Conservation (phyloP, 1,284 basidiomycete genomes). For the Apiotrichum siamense region DNA sequence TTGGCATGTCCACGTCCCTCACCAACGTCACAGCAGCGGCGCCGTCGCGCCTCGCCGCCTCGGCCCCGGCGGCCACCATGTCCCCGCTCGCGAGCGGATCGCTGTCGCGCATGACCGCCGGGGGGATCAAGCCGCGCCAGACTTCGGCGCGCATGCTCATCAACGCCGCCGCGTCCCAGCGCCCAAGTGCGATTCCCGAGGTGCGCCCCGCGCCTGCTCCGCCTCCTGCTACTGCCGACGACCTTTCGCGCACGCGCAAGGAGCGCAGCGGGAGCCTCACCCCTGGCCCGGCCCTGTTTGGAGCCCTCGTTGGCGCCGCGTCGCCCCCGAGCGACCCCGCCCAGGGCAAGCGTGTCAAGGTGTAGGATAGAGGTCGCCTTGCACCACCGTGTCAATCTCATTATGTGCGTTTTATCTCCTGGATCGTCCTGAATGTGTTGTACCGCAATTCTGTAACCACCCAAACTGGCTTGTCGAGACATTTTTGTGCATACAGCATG, state of each 20-base stretch:
- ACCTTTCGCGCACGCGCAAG: conserved; percentile 17
- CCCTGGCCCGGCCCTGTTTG: conserved; percentile 18
- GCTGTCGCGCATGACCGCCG: conserved; percentile 30
- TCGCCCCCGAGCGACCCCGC: conserved; percentile 7
- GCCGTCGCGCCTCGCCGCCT: conserved; percentile 20
- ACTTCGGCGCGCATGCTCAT: conserved; percentile 34
- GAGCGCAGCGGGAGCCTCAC: conserved; percentile 37
- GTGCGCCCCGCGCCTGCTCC: neutral
- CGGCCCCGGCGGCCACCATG: conserved; percentile 20
- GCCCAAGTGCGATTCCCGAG: neutral
- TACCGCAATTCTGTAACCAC: too few relatives aligned
- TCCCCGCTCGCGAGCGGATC: conserved; percentile 14
- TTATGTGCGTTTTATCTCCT: too few relatives aligned
- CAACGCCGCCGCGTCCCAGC: conserved; percentile 21
- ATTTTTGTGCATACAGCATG: too few relatives aligned
- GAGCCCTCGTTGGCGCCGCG: conserved; percentile 13
- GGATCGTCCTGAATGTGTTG: too few relatives aligned
- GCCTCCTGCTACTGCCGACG: neutral
- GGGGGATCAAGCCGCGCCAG: conserved; percentile 39
- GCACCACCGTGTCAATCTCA: too few relatives aligned
- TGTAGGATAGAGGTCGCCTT: conserved; percentile 4
- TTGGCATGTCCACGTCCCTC: too few relatives aligned
- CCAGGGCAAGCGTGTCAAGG: conserved; percentile 34
- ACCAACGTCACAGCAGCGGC: neutral
- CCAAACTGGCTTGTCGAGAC: too few relatives aligned